These are phyloP conservation scores for Sordariomycetes sp. DNA, from an alignment of 2,329 filamentous ascomycete genomes.

Conservation along the genomic window DNA sequence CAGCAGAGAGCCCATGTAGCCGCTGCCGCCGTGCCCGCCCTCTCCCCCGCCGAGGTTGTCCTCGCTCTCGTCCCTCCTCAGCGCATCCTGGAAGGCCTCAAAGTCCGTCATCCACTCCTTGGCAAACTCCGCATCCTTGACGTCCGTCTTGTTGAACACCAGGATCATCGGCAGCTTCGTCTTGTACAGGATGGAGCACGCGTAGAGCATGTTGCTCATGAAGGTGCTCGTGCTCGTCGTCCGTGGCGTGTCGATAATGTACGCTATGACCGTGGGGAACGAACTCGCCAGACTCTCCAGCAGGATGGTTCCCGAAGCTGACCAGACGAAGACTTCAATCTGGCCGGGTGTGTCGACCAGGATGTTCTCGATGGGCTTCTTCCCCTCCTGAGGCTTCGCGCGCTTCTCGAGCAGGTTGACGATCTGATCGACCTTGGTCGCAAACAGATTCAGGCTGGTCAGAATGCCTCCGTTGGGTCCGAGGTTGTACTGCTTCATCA, in stretches of 20 bases:
- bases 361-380: conserved; percentile 68
- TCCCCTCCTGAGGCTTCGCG: conserved; percentile 39
- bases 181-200: conserved; percentile 97
- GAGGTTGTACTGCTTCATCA: conserved; percentile 98
- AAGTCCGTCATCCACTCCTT: conserved; percentile 99
- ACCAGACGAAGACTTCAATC: conserved; percentile 99
- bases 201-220: conserved; percentile 99
- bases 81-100: conserved; percentile 83
- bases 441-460: conserved; percentile 91
- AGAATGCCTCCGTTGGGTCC: conserved; percentile 96
- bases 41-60: conserved; percentile 67
- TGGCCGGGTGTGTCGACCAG: conserved; percentile 93
- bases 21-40: conserved; percentile 59
- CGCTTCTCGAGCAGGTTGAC: conserved; percentile 85
- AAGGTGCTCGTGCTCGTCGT: conserved; percentile 92
- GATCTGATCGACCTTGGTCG: conserved; percentile 96
- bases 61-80: conserved; percentile 67
- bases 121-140: conserved; percentile 81
- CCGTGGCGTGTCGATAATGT: conserved; percentile 93
- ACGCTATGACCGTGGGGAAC: conserved; percentile 94
- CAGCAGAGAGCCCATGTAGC: conserved; percentile 91
- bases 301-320: conserved; percentile 86
- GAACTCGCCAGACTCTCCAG: conserved; percentile 87
- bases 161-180: conserved; percentile 97
- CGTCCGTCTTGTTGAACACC: conserved; percentile 98